phyloP scores from a whole-genome alignment of 129 eudicot species.

The Escallonia herrerae region DNA sequence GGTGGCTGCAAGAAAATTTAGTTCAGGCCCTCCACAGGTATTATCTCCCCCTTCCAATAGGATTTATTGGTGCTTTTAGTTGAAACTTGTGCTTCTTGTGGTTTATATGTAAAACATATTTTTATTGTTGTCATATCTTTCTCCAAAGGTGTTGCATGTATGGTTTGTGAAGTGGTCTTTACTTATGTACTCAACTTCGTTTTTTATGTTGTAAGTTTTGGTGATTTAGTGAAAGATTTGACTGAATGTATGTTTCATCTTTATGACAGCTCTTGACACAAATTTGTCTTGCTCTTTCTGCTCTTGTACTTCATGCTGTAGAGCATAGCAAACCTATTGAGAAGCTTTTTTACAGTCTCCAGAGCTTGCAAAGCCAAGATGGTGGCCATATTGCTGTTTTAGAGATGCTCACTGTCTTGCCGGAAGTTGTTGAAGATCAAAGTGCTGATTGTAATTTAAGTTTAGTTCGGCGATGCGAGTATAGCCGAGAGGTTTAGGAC shows the following conservation, averaged over 20 bases:
- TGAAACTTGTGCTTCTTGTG: slow-evolving; percentile 1
- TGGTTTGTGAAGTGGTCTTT: not conserved
- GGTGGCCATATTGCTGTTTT: slow-evolving; percentile 70
- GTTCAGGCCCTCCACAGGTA: slow-evolving; percentile 93
- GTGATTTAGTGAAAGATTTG: not conserved
- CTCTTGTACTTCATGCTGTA: slow-evolving; percentile 73
- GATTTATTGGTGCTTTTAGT: not conserved
- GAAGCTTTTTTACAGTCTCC: slow-evolving; percentile 85
- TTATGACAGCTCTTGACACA: slow-evolving; percentile 80
- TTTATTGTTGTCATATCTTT: not conserved
- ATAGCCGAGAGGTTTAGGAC: slow-evolving; percentile 59
- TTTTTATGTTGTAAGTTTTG: slow-evolving; percentile 1
- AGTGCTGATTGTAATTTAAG: slow-evolving; percentile 35
- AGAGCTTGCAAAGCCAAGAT: slow-evolving; percentile 64
- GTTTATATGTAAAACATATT: not conserved
- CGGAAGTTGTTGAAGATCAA: slow-evolving; percentile 85
- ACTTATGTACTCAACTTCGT: not conserved
- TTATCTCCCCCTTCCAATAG: slow-evolving; percentile 6
- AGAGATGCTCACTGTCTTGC: slow-evolving; percentile 92
- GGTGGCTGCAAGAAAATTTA: slow-evolving; percentile 76
- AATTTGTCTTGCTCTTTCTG: slow-evolving; percentile 82
- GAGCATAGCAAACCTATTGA: slow-evolving; percentile 76
- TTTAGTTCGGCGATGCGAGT: slow-evolving; percentile 48
- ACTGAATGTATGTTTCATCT: not conserved
- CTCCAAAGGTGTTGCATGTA: not conserved